Base-by-base conservation (phyloP, 1,139 yeast genomes). In the Pichia sp. region DNA sequence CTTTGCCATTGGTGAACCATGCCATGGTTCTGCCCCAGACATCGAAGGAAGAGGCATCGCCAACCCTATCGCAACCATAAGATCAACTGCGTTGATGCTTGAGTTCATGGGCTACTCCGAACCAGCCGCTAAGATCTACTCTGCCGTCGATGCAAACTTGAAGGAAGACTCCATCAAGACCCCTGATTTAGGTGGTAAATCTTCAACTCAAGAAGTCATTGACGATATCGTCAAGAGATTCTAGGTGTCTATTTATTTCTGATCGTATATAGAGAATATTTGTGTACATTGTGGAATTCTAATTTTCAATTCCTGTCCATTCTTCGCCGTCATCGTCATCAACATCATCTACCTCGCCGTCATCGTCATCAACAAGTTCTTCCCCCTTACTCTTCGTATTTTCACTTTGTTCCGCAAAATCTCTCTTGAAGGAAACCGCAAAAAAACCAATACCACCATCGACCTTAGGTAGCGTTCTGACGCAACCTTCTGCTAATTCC, bases 11-110 rank as follows among this genome's bases (percentile, higher is more conserved):
- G 99, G 99, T 71, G 99, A 93, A 75, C 99, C 99, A 68, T 92
- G 98, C 72, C 99, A 93, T 74, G 99, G 99, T 59, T 88, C 96
- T 58, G 99, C 99, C 55, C 99, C 99, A 54, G 99, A 93, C 72
- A 93, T 93, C 62, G 97, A 90, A 71, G 99, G 99, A 65, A 84
- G 81, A 72, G 95, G 87, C 65, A 92, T 93, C 68, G 83, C 98
- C 58, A 93, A 93, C 80, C 99, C 99, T 62, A 84, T 93, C 69
- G 99, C 99, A 54, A 93, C 98, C 50, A 92, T 93, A 70, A 86
- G 99, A 76, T 93, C 98, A 32, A 85, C 97, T 56, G 99, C 98
- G 55, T 80, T 93, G 70, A 88, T 93, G 96, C 82, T 93, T 73
- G 98, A 93, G 75, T 92, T 92, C 77, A 83, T 93, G 84, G 99